Evolutionary conservation across 495 filamentous ascomycete genomes (phyloP), one percentile per base, ranked within the genome.

Genomic region (Durotheca rogersii): DNA sequence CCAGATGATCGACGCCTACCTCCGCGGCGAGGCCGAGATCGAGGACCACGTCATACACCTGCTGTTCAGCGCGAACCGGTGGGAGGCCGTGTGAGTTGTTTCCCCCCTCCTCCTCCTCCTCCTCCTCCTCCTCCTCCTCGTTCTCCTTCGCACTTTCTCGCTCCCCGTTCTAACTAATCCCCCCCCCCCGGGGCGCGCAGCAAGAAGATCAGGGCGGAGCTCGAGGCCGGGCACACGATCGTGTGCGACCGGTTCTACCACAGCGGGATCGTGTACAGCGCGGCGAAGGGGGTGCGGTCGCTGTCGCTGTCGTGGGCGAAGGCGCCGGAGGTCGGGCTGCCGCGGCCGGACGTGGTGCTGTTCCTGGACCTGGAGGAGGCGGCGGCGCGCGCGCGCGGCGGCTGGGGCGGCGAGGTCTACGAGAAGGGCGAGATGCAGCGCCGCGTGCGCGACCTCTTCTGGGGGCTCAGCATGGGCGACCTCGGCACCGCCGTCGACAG

Each of bases 31-130:
- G 56, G 73, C 82, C 41, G 78, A 89, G 44, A 80, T 90, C 64
- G 87, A 94, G 47, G 93, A 96, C 67, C 91, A 96, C 62, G 85
- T 84, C 5, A 95, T 97, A 58, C 94, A 97, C 67, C 81, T 98
- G 14, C 80, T 97, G 15, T 98, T 97, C 73, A 91, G 88, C 21
- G 90, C 93, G 7, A 97, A 98, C 70, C 81, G 94, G 21, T 98
- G 94, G 94, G 94, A 98, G 69, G 68, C 82, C 47, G 84, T 79
- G 65, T 83, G 77, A 40, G 78, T 63, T n/a, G 17, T 16, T 4
- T 17, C 10, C 35, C 47, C 9, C 12, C 11, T 27, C 30, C 21
- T 12, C 30, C 10, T n/a, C 46, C 18, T 33, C 35, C 15, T 2
- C 7, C 0, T 31, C 31, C 18, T 34, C 9, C 10, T 15, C 12